Evolutionary conservation across 2,329 filamentous ascomycete species (phyloP), one percentile per base, ranked within the genome.

Genomic region (Aspergillus fructus): DNA sequence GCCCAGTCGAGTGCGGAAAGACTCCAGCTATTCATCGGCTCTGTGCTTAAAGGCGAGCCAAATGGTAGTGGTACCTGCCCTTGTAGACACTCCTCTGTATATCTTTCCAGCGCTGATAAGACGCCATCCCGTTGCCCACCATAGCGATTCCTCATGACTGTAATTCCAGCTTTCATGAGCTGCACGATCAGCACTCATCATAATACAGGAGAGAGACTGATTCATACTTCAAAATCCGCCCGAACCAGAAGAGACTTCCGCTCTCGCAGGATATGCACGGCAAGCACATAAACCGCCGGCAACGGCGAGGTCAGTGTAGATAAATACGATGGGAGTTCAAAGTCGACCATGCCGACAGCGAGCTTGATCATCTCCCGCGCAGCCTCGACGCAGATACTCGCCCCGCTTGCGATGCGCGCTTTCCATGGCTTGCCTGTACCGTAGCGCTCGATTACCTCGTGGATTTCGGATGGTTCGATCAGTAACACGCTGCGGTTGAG

Each of bases 351-450:
- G 2, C 39, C 19, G 5, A 55, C 37, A 8, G 39, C 12, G 1
- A 55, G 45, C 13, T 55, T 55, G 24, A 55, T 43, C 23, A 41
- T 49, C 8, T 55, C 53, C 5, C 53, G 17, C 3, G 53, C 53
- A 3, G 53, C 39, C 21, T 55, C 53, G n/a, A 46, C 53, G 24
- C 53, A 48, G 9, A 48, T 21, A 9, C 15, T 39, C 2, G n/a
- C 37, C 9, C 53, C 53, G 43, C 43, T 55, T 13, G 23, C 6
- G 17, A 55, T 23, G n/a, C 37, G 43, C 17, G 42, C 23, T 7
- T 55, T 34, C 53, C 53, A 55, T 5, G 53, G 37, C 33, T 43
- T 55, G 1, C 45, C 53, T 1, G n/a, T 13, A 6, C 34, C 45
- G 39, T 49, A 49, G n/a, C 45, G 53, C 15, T 48, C 17, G 3